Evolutionary conservation across 108 stramenopile genomes (phyloP).

Genomic region (Nitzschia sp.): DNA sequence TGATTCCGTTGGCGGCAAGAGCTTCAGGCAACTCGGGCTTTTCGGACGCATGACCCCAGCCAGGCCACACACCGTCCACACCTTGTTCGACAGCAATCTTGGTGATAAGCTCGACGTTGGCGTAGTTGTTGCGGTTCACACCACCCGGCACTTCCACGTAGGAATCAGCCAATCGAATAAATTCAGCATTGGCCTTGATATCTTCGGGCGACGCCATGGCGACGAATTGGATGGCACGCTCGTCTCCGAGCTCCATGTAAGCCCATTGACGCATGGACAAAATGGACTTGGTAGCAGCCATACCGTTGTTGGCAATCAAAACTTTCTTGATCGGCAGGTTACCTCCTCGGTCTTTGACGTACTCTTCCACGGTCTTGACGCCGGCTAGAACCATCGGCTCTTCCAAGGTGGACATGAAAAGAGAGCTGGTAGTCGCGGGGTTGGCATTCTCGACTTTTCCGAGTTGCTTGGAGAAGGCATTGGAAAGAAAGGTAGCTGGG

Average conservation of each 20-base stretch:
- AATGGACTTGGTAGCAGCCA: constrained; percentile 98
- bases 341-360: constrained; percentile 88
- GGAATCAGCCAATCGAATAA: constrained; percentile 93
- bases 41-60: constrained; percentile 95
- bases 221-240: constrained; percentile 93
- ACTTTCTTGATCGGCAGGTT: constrained; percentile 84
- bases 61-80: constrained; percentile 95
- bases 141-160: constrained; percentile 94
- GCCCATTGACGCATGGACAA: constrained; percentile 98
- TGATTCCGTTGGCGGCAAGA: constrained; percentile 73
- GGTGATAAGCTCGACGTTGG: constrained; percentile 90
- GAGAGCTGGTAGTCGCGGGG: constrained; percentile 15
- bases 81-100: constrained; percentile 81
- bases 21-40: constrained; percentile 87
- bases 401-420: constrained; percentile 28
- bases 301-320: constrained; percentile 97
- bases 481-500: constrained; percentile 31
- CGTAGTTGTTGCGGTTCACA: constrained; percentile 92
- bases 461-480: constrained; percentile 8
- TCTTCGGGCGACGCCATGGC: constrained; percentile 99
- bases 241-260: constrained; percentile 97
- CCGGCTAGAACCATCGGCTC: constrained; percentile 15
- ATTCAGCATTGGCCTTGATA: constrained; percentile 97
- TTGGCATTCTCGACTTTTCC: not conserved
- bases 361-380: constrained; percentile 73